Conservation (phyloP, 2,329 filamentous ascomycete genomes). For the Alternaria triticimaculans region DNA sequence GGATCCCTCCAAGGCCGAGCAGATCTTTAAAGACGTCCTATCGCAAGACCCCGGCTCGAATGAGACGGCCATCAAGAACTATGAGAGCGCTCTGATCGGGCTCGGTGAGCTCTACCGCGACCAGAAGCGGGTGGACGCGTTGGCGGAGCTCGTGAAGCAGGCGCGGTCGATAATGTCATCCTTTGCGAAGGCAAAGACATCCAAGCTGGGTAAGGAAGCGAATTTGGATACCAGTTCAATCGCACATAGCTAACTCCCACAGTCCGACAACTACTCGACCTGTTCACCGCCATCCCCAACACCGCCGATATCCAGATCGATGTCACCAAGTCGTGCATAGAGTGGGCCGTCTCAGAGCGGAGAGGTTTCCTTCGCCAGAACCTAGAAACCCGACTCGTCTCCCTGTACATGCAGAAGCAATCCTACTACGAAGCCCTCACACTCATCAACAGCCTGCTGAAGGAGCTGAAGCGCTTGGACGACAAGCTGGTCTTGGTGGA, state of each 20-base stretch:
- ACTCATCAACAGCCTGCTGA: slow-evolving; percentile 93
- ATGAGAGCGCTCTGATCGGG: slow-evolving; percentile 85
- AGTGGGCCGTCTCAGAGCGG: slow-evolving; percentile 95
- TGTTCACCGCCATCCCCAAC: slow-evolving; percentile 92
- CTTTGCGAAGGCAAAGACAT: slow-evolving; percentile 98
- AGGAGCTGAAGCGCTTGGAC: slow-evolving; percentile 96
- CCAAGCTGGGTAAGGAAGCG: slow-evolving; percentile 80
- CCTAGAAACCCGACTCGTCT: slow-evolving; percentile 92
- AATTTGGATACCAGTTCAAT: no score
- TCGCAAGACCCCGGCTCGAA: slow-evolving; percentile 82
- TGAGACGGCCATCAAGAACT: slow-evolving; percentile 87
- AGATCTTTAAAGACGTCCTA: slow-evolving; percentile 87
- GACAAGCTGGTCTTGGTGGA: slow-evolving; percentile 98
- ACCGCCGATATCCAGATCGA: slow-evolving; percentile 92
- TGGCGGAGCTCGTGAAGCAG: slow-evolving; percentile 87
- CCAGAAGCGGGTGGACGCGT: slow-evolving; percentile 79
- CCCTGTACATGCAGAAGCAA: slow-evolving; percentile 95
- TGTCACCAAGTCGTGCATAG: slow-evolving; percentile 98
- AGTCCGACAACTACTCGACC: slow-evolving; percentile 97
- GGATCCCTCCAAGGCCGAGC: slow-evolving; percentile 83
- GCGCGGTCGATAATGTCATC: slow-evolving; percentile 91
- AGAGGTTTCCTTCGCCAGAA: slow-evolving; percentile 97
- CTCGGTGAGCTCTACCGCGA: slow-evolving; percentile 93
- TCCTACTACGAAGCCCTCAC: slow-evolving; percentile 96
- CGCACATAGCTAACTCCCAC: slow-evolving; percentile 15